Conservation (phyloP, 495 filamentous ascomycete genomes). For the Talaromyces trachyspermus region DNA sequence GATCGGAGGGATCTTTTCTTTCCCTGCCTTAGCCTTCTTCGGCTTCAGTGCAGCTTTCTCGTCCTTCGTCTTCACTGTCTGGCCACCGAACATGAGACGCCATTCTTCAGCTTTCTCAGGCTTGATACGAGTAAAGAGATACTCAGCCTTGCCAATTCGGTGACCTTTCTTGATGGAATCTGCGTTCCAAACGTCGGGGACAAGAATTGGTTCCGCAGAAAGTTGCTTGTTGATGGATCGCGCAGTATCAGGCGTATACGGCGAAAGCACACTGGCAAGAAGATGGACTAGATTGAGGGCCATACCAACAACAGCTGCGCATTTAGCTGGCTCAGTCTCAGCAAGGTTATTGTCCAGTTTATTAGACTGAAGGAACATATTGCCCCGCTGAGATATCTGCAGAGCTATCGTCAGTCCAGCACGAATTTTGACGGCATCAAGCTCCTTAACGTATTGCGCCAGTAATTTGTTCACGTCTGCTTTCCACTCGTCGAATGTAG, state of each 20-base stretch:
- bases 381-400: conserved; percentile 32
- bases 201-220: neutral
- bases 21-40: conserved; percentile 4
- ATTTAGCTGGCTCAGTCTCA: conserved; percentile 26
- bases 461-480: conserved; percentile 26
- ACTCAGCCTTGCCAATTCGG: conserved; percentile 7
- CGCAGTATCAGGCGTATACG: conserved; percentile 13
- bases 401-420: conserved; percentile 26
- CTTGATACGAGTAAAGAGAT: conserved; percentile 7
- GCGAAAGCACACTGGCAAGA: conserved; percentile 9
- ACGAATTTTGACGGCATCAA: conserved; percentile 34
- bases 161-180: conserved; percentile 8
- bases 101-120: conserved; percentile 10
- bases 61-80: conserved; percentile 8
- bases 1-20: no score
- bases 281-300: conserved; percentile 13
- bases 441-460: conserved; percentile 20
- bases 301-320: conserved; percentile 35
- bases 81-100: conserved; percentile 12
- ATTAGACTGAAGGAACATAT: conserved; percentile 38
- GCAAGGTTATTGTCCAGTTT: conserved; percentile 35
- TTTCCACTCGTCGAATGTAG: conserved; percentile 19
- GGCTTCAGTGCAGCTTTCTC: conserved; percentile 9
- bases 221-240: conserved; percentile 13
- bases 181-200: conserved; percentile 10